Evolutionary conservation across 805 yeast genomes (phyloP), one percentile per base, ranked within the genome.

Genomic region (Ogataea pilisensis): DNA sequence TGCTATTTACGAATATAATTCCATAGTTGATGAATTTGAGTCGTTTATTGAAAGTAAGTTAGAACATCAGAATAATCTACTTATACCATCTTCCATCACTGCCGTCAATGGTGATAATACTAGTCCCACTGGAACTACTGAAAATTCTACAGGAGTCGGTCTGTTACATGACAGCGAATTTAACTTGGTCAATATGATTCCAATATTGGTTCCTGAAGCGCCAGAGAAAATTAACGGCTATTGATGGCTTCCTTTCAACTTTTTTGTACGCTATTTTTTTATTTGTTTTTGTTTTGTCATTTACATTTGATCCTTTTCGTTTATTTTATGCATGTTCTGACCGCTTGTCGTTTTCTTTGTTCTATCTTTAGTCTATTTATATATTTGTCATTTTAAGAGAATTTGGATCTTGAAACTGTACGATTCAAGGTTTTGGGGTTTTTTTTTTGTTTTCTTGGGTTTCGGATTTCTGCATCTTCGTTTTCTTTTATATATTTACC

Each of bases 1-100:
- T 40, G 64, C 76, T 8, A 50, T 78, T 38, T 73, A 70, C 49
- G 85, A 78, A 49, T 74, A 80, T 72, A 70, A 72, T 41, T 25
- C 42, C 3, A 57, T 66, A 31, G 72, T 75, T 18, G 64, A 66
- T 12, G 80, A 75, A 49, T 73, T 73, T 53, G 75, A 71, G 47
- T 39, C 44, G 5, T 75, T 65, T 43, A 54, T 72, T 43, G 53
- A 25, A 13, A 34, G 34, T 9, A 35, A 35, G 28, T 27, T 51
- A 17, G 45, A 44, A 16, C 40, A 33, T 17, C 20, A 12, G 22
- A 25, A 16, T 13, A 28, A 18, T 14, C 4, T 18, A 4, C 25
- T n/a, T 9, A n/a, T n/a, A n/a, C n/a, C n/a, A n/a, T n/a, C n/a
- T n/a, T n/a, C n/a, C n/a, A n/a, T n/a, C n/a, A 29, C 38, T 40